Evolutionary conservation across 495 filamentous ascomycete species (phyloP).

Genomic region (Daldinia caldariorum): DNA sequence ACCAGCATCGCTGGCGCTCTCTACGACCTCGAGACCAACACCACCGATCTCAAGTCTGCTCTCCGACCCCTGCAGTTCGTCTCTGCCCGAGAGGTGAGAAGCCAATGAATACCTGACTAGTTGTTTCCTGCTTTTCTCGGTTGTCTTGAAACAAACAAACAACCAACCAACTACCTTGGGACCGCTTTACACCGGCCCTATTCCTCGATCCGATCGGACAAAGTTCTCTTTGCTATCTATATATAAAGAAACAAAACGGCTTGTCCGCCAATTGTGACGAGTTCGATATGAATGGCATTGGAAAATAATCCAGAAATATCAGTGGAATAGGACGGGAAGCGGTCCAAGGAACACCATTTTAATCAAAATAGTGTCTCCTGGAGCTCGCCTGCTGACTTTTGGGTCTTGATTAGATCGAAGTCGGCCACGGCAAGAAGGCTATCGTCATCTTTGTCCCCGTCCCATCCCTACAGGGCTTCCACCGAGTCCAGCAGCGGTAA

Average conservation of each 20-base stretch:
- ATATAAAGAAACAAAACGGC: slow-evolving; percentile 10
- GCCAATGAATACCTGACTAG: slow-evolving; percentile 40
- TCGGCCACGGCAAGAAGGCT: slow-evolving; percentile 99
- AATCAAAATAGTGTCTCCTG: slow-evolving; percentile 51
- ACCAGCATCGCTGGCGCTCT: slow-evolving; percentile 91
- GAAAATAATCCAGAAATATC: slow-evolving; percentile 49
- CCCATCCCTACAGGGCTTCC: slow-evolving; percentile 92
- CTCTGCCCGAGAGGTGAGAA: slow-evolving; percentile 96
- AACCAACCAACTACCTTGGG: slow-evolving; percentile 16
- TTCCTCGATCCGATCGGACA: slow-evolving; percentile 48
- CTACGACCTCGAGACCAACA: slow-evolving; percentile 97
- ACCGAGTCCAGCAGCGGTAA: slow-evolving; percentile 99
- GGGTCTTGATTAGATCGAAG: slow-evolving; percentile 86
- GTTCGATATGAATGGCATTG: slow-evolving; percentile 33
- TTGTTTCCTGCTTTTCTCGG: slow-evolving; percentile 19
- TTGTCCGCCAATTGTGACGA: slow-evolving; percentile 31
- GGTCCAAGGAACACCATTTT: slow-evolving; percentile 64
- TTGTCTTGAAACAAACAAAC: slow-evolving; percentile 6
- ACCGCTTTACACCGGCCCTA: slow-evolving; percentile 50
- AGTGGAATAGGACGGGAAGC: slow-evolving; percentile 74
- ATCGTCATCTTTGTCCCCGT: slow-evolving; percentile 99
- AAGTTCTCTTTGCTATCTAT: slow-evolving; percentile 13
- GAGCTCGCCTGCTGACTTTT: slow-evolving; percentile 76
- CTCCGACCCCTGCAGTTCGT: slow-evolving; percentile 97
- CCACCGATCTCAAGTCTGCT: slow-evolving; percentile 89